Base-by-base conservation (phyloP, 208 protist genomes). In the Acanthamoeba castellanii region DNA sequence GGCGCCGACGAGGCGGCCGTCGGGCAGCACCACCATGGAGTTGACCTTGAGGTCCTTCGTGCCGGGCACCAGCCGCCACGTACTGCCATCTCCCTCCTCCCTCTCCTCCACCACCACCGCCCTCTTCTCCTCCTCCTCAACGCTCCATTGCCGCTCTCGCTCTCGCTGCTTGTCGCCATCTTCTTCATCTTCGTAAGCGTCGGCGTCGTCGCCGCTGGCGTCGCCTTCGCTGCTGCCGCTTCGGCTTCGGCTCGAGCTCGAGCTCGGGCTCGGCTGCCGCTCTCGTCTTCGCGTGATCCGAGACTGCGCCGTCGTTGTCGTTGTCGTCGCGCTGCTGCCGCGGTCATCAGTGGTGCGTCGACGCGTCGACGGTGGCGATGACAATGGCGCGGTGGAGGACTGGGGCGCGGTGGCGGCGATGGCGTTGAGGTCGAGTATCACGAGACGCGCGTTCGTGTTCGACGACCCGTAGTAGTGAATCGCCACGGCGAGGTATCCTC, bases 21-120 rank as follows among this genome's bases (percentile, higher is more conserved):
- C 70, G 70, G 70, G 70, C 6, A 81, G 70, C 30, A 81, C 70
- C 16, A 81, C 70, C 70, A 81, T 81, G 70, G 70, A 34, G 70
- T 81, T 81, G 34, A 81, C 32, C 37, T 81, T 81, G 3, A 81
- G 3, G 70, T 81, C 70, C 70, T 81, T 81, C 8, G 70, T 81
- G 70, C 70, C 70, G 32, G 32, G 70, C 70, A 81, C 70, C 70
- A 81, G 32, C 70, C 70, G 70, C 70, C 70, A 81, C 70, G 70
- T 81, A 0, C 30, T 34, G 16, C 70, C 70, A 42, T 81, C 70
- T 22, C 70, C 70, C 32, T 81, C 70, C 32, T 47, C 30, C 6
- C 11, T n/a, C 37, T 78, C 70, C 70, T 78, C 20, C 25, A 8
- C 59, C 59, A 2, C 59, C 59, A 25, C 59, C 25, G 11, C 59